Evolutionary conservation across 345 rosid species (phyloP), one percentile per base, ranked within the genome.

Genomic region (Nephelium lappaceum): DNA sequence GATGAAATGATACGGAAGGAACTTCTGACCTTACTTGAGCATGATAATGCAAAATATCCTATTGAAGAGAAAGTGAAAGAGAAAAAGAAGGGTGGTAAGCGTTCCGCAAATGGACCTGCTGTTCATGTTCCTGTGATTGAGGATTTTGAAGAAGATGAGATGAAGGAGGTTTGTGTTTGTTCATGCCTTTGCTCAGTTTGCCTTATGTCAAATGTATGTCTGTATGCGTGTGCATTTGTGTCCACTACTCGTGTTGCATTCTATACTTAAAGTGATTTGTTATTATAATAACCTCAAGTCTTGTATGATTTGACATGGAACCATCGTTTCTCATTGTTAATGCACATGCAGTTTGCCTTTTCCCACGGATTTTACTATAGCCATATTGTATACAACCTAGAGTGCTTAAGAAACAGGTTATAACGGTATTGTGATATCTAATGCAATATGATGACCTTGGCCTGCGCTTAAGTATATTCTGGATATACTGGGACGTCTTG

Each of bases 1-100:
- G 99, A 93, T 87, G 91, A 94, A 93, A 83, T 92, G 90, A 86
- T 97, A 68, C 78, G 96, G 73, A 86, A 86, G 79, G 98, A 94
- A 89, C 93, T 97, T 76, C 83, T 97, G 4, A 72, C 79, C 65
- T 85, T 97, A 77, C 86, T 97, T 47, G 97, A 93, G 84, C 98
- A 94, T 79, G 99, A 97, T 81, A 94, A 91, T 92, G 95, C 96
- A 65, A 94, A 97, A 84, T 97, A 97, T 88, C 99, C 98, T n/a
- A 93, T 94, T 80, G 97, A 92, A 61, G 98, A 85, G 71, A 94
- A 92, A 84, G 72, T 69, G 42, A 85, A 41, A 84, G 95, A 89
- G 86, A 97, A 91, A 80, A 93, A 87, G 92, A 94, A 97, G 84
- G 95, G 90, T 73, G 79, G 47, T 77, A 96, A 93, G 84, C 88